phyloP scores from a whole-genome alignment of 2,329 filamentous ascomycete genomes.

The Diaporthe sp. region DNA sequence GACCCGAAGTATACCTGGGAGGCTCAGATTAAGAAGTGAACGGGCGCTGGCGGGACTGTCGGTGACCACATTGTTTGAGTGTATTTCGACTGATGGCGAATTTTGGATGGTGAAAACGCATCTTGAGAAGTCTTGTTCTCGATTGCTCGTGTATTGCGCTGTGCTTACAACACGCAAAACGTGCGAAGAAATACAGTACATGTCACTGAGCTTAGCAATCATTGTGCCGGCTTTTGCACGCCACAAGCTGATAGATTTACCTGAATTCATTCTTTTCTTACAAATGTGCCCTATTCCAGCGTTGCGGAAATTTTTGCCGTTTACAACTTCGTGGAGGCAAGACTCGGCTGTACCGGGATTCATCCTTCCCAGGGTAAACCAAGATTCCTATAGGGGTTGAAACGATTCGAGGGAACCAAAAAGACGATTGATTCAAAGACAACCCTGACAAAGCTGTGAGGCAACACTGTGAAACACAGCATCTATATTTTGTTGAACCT shows the following conservation, averaged over 20 bases:
- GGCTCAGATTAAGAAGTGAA: slow-evolving; percentile 41
- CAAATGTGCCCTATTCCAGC: background rate
- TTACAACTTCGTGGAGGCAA: background rate
- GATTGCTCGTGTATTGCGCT: background rate
- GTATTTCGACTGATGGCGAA: too few species aligned
- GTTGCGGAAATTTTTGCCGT: background rate
- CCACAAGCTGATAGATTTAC: background rate
- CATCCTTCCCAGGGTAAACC: background rate
- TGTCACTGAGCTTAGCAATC: background rate
- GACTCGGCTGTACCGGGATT: background rate
- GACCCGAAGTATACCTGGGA: slow-evolving; percentile 35
- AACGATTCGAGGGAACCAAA: background rate
- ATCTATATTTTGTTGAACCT: background rate
- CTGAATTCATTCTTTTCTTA: background rate
- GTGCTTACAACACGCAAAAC: too few species aligned
- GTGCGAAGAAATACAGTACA: background rate
- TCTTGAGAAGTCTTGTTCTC: background rate
- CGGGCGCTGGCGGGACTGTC: background rate
- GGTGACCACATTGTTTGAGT: background rate
- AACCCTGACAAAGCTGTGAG: background rate
- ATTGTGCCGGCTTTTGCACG: background rate
- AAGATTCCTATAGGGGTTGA: background rate
- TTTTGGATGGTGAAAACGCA: background rate
- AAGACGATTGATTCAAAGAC: too few species aligned
- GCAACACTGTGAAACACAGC: background rate